A percentile compares a stretch with the other conserved stretches of the same genome.
These are phyloP conservation scores for Suhomyces terraborum DNA, from an alignment of 1,139 yeast species.

Conservation along the genomic window DNA sequence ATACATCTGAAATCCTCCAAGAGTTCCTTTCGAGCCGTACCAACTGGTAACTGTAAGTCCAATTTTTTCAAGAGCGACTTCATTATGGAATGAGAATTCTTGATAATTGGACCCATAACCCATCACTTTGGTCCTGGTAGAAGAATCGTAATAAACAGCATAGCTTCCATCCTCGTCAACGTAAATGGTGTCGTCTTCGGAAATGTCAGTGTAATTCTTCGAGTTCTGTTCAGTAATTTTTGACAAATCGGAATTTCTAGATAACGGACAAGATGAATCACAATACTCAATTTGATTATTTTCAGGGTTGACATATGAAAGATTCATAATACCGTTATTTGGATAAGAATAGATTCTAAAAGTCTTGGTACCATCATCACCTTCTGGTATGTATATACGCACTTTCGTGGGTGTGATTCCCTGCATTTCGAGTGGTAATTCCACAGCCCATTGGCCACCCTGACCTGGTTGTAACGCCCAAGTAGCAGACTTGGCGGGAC, in stretches of 20 bases:
- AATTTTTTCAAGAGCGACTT: constrained; percentile 60
- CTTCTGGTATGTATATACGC: constrained; percentile 64
- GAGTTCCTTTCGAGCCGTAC: constrained; percentile 68
- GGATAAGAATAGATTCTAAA: constrained; percentile 81
- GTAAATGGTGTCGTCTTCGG: constrained; percentile 29
- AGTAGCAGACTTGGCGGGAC: constrained; percentile 54
- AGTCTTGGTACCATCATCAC: constrained; percentile 55
- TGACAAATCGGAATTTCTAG: constrained; percentile 33
- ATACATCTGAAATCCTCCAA: constrained; percentile 73
- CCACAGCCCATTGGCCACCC: constrained; percentile 71
- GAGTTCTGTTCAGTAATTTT: constrained; percentile 26
- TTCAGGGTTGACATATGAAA: constrained; percentile 77
- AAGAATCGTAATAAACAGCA: constrained; percentile 42
- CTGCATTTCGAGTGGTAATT: constrained; percentile 54
- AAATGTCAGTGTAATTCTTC: constrained; percentile 23
- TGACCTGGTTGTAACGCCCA: constrained; percentile 60
- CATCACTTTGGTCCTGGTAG: constrained; percentile 42
- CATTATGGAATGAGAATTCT: constrained; percentile 80
- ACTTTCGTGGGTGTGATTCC: constrained; percentile 70
- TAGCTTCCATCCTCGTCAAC: constrained; percentile 42
- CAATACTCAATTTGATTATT: constrained; percentile 60
- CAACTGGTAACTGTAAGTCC: constrained; percentile 69
- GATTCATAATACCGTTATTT: constrained; percentile 85
- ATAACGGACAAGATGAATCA: constrained; percentile 86
- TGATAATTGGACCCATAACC: constrained; percentile 59